Evolutionary conservation across 2,329 filamentous ascomycete species (phyloP).

Genomic region (Emericellopsis atlantica): DNA sequence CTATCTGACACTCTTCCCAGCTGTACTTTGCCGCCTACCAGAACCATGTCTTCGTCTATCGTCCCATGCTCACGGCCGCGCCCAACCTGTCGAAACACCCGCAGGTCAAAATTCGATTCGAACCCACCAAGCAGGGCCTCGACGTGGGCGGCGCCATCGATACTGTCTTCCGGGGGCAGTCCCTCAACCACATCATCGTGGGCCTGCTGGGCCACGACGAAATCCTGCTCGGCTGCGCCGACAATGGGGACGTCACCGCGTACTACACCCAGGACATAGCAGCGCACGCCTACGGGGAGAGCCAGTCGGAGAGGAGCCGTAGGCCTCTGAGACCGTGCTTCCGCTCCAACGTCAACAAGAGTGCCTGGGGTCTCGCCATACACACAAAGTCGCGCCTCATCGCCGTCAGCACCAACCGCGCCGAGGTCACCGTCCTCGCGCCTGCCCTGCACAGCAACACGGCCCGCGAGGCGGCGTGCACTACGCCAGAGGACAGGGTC

Average conservation of each 20-base stretch:
- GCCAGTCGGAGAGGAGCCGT: neutral
- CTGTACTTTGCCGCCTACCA: conserved; percentile 50
- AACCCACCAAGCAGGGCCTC: conserved; percentile 23
- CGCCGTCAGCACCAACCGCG: conserved; percentile 69
- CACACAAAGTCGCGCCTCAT: conserved; percentile 74
- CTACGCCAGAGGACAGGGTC: conserved; percentile 17
- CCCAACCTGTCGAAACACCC: conserved; percentile 33
- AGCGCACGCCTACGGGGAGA: conserved; percentile 23
- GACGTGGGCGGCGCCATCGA: conserved; percentile 41
- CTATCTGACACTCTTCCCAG: conserved; percentile 12
- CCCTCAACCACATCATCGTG: conserved; percentile 56
- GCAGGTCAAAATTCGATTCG: conserved; percentile 35
- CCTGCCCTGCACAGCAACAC: conserved; percentile 21
- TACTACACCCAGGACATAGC: conserved; percentile 50
- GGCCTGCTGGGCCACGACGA: conserved; percentile 60
- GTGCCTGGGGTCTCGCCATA: conserved; percentile 82
- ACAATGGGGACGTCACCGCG: conserved; percentile 63
- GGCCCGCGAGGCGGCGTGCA: neutral
- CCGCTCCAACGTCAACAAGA: conserved; percentile 59
- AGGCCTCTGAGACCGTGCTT: conserved; percentile 42
- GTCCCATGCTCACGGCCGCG: conserved; percentile 28
- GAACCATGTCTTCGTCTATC: conserved; percentile 44
- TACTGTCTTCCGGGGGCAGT: conserved; percentile 32
- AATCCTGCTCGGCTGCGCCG: conserved; percentile 53
- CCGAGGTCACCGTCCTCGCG: conserved; percentile 39